phyloP scores from a whole-genome alignment of 148 eudicot species.

The Cornus kousa region DNA sequence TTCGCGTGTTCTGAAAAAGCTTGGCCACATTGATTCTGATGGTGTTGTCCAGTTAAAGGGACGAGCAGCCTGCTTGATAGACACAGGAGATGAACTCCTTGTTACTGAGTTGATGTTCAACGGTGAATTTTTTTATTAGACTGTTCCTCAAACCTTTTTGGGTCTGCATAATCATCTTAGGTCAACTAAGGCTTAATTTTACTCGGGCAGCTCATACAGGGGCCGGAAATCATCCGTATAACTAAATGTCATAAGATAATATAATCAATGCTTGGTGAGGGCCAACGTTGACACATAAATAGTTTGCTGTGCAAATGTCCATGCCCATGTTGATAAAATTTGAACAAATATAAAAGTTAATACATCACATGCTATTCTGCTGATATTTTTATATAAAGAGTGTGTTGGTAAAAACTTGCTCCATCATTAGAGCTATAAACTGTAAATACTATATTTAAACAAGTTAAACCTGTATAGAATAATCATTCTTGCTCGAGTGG shows the following conservation, averaged over 20 bases:
- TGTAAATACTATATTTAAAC: neutral
- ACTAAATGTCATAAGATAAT: neutral
- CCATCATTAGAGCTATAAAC: neutral
- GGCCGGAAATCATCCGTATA: neutral
- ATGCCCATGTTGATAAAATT: too few relatives aligned
- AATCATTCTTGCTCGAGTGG: too few relatives aligned
- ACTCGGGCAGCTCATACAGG: neutral
- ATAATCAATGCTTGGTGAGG: neutral
- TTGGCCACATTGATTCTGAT: slow-evolving; percentile 96
- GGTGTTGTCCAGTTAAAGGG: slow-evolving; percentile 93
- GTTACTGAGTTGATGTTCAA: slow-evolving; percentile 97
- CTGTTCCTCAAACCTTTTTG: neutral
- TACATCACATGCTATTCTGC: neutral
- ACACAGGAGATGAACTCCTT: slow-evolving; percentile 95
- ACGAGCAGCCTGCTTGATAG: slow-evolving; percentile 87
- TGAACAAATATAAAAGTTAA: too few relatives aligned
- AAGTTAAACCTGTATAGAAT: neutral
- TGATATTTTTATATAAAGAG: neutral
- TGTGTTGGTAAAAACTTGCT: neutral
- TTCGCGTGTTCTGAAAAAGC: slow-evolving; percentile 87
- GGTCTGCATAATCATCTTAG: neutral
- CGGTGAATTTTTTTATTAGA: slow-evolving; percentile 37
- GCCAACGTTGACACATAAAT: neutral
- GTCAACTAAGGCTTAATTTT: neutral
- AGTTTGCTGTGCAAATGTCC: neutral